phyloP scores from a whole-genome alignment of 2,329 filamentous ascomycete species.

The Stenocarpella maydis region DNA sequence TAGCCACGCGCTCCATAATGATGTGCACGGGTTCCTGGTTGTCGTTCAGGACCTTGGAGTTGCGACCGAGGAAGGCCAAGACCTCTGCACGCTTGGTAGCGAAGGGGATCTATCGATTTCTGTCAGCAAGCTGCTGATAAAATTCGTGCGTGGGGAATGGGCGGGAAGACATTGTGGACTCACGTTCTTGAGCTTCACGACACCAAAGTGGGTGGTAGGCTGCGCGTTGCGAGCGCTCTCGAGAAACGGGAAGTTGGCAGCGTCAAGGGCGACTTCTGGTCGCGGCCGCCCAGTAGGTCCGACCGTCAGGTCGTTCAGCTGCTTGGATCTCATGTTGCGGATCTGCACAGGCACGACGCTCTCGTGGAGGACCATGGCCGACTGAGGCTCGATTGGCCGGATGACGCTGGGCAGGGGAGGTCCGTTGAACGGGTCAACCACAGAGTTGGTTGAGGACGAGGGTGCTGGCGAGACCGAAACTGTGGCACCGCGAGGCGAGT shows the following conservation, averaged over 20 bases:
- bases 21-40: slow-evolving; percentile 66
- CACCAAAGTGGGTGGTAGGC: slow-evolving; percentile 47
- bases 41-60: slow-evolving; percentile 63
- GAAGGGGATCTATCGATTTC: slow-evolving; percentile 62
- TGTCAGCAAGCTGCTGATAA: not conserved
- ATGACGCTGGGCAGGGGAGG: slow-evolving; percentile 26
- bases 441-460: not conserved
- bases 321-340: slow-evolving; percentile 45
- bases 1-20: slow-evolving; percentile 69
- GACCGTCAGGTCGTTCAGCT: slow-evolving; percentile 49
- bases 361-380: slow-evolving; percentile 17
- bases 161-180: slow-evolving; percentile 40
- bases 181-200: slow-evolving; percentile 61
- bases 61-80: slow-evolving; percentile 66
- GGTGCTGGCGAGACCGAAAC: not conserved
- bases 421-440: slow-evolving; percentile 32
- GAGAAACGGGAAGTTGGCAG: slow-evolving; percentile 56
- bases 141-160: not conserved
- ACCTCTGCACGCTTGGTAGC: slow-evolving; percentile 61
- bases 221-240: slow-evolving; percentile 47
- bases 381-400: slow-evolving; percentile 31
- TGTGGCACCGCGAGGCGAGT: not conserved
- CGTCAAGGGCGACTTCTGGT: slow-evolving; percentile 46
- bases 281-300: slow-evolving; percentile 46
- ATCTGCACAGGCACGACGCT: slow-evolving; percentile 36